phyloP scores from a whole-genome alignment of 352 stramenopile genomes.

The Phytophthora sp. region DNA sequence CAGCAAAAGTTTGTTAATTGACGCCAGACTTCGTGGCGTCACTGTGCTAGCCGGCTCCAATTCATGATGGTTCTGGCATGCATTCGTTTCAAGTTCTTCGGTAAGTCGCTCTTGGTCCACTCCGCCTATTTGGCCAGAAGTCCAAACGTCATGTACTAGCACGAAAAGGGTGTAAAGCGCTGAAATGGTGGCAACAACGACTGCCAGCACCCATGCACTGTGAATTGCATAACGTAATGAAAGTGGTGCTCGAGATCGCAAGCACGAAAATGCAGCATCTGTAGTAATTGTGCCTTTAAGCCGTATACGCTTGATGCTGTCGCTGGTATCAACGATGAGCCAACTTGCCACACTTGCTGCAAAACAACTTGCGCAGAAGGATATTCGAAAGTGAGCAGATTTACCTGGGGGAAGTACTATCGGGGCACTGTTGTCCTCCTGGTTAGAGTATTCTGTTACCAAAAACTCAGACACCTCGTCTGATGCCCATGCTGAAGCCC shows the following conservation, averaged over 20 bases:
- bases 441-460: too few relatives aligned
- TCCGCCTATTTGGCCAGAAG: neutral
- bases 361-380: conserved; percentile 38
- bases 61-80: too few relatives aligned
- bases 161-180: conserved; percentile 3
- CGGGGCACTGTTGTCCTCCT: neutral
- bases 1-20: conserved; percentile 8
- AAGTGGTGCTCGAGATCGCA: conserved; percentile 25
- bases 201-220: conserved; percentile 21
- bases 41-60: too few relatives aligned
- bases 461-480: conserved; percentile 9
- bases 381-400: conserved; percentile 15
- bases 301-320: conserved; percentile 27
- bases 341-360: conserved; percentile 15
- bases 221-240: conserved; percentile 5
- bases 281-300: conserved; percentile 34
- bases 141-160: conserved; percentile 21
- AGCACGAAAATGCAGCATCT: conserved; percentile 33
- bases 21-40: too few relatives aligned
- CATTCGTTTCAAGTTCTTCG: too few relatives aligned
- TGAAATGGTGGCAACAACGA: conserved; percentile 9
- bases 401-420: conserved; percentile 18
- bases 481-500: neutral
- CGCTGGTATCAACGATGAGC: conserved; percentile 41
- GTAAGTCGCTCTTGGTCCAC: too few relatives aligned